A percentile compares a stretch with the other conserved stretches of the same genome.
phyloP scores from a whole-genome alignment of 257 asterid genomes.

The Jaltomata sinuosa region DNA sequence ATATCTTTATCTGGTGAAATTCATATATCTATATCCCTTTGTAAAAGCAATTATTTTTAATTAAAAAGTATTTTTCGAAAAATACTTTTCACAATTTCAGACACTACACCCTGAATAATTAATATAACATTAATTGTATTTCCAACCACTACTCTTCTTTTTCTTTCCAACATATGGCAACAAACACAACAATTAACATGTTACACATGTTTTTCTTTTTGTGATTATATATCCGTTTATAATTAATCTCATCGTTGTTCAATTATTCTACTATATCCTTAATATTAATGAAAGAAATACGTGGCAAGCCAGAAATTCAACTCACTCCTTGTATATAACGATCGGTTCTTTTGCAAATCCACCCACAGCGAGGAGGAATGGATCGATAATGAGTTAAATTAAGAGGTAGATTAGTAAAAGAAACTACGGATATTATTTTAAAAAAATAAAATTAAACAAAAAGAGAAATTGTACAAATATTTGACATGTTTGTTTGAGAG shows the following conservation, averaged over 20 bases:
- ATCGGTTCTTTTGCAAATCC: too few relatives aligned
- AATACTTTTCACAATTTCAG: too few relatives aligned
- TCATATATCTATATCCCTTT: neutral
- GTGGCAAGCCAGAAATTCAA: too few relatives aligned
- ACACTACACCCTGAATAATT: neutral
- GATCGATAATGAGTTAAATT: too few relatives aligned
- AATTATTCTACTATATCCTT: too few relatives aligned
- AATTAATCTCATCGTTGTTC: neutral
- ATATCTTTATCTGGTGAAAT: neutral
- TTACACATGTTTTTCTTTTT: neutral
- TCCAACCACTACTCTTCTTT: neutral
- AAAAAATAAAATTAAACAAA: neutral
- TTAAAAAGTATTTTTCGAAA: too few relatives aligned
- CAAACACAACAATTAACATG: neutral
- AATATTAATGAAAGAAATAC: too few relatives aligned
- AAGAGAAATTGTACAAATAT: neutral
- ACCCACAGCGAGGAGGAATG: too few relatives aligned
- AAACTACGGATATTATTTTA: too few relatives aligned
- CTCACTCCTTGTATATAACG: too few relatives aligned
- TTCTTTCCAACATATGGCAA: neutral
- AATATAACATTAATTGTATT: neutral
- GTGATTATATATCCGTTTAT: neutral
- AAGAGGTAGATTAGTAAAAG: neutral
- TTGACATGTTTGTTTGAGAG: neutral
- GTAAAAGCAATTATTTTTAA: too few relatives aligned